Percentiles rank a stretch among this genome's conserved stretches.
Evolutionary conservation across 164 flowering plant species (phyloP).

Genomic region (Hamamelis virginiana): DNA sequence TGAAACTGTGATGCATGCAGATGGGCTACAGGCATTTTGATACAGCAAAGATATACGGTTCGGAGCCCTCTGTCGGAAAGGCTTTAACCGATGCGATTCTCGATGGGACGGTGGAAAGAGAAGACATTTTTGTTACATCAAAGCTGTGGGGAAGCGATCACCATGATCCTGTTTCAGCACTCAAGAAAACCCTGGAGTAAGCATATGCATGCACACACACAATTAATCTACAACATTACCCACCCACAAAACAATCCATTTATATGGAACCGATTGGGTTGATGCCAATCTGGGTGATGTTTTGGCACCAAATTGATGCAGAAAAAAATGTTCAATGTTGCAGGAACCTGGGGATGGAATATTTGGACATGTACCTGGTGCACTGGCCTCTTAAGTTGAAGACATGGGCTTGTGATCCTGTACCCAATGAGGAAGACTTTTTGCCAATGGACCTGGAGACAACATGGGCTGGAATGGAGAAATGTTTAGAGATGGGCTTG

Average conservation of each 20-base stretch:
- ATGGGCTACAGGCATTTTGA: conserved; percentile 81
- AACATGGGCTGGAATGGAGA: conserved; percentile 81
- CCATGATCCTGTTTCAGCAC: conserved; percentile 69
- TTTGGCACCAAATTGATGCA: no score
- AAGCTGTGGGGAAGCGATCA: conserved; percentile 82
- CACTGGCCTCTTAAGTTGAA: conserved; percentile 82
- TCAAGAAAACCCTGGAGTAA: conserved; percentile 54
- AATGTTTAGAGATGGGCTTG: conserved; percentile 64
- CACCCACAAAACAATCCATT: no score
- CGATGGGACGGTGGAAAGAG: conserved; percentile 39
- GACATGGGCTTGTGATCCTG: conserved; percentile 38
- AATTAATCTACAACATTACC: no score
- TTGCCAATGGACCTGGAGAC: conserved; percentile 55
- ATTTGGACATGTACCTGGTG: conserved; percentile 69
- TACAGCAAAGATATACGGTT: conserved; percentile 75
- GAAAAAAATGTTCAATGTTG: not conserved
- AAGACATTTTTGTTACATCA: conserved; percentile 64
- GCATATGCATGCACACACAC: not conserved
- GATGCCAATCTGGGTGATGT: no score
- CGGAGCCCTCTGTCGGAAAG: conserved; percentile 67
- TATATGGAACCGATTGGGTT: no score
- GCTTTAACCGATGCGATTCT: conserved; percentile 47
- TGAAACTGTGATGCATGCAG: conserved; percentile 33
- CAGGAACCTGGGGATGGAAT: conserved; percentile 73
- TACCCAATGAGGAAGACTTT: conserved; percentile 65